Evolutionary conservation across 768 basidiomycete genomes (phyloP), one percentile per base, ranked within the genome.

Genomic region (Boletus rubropictus): DNA sequence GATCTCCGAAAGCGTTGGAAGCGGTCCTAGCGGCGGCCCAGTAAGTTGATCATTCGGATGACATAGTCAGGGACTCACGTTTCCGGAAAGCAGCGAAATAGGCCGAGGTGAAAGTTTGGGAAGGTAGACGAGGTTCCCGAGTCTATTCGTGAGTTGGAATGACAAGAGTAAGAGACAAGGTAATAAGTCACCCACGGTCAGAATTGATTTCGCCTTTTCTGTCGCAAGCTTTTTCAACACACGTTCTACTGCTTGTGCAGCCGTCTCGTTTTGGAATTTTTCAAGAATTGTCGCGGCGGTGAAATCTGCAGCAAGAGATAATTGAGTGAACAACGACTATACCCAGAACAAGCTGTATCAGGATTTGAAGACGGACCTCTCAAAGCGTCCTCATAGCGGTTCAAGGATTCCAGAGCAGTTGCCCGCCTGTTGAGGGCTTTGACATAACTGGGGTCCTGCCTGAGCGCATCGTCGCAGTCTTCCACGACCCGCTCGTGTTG

Each of bases 61-160:
- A 7, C n/a, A 39, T n/a, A 8, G 15, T 34, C 18, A 50, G 37
- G 33, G 17, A 41, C 86, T 55, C 57, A 89, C 91, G 84, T 47
- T 84, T 73, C 54, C 96, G 83, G 86, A 98, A 98, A 8, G 96
- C 96, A 49, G 91, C 86, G 63, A 98, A 92, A 72, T 98, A 99
- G 1, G 95, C 89, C 11, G 86, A 84, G 55, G 96, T 86, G 69
- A 99, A 96, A 0, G 90, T 91, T 54, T 80, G 78, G 12, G 91
- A 91, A 6, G 95, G 95, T 22, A 98, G 72, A 46, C 84, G 80
- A 1, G 84, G 84, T 69, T 88, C 85, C 29, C 93, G 86, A 4
- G 72, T 74, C 82, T 49, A 31, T 17, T 38, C 22, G 33, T 15
- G 9, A 12, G 28, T 32, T 22, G 18, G 14, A 42, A 46, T 3